Percentiles rank a stretch among this genome's conserved stretches.
phyloP scores from a whole-genome alignment of 331 rosid species.

The Telfairia occidentalis region DNA sequence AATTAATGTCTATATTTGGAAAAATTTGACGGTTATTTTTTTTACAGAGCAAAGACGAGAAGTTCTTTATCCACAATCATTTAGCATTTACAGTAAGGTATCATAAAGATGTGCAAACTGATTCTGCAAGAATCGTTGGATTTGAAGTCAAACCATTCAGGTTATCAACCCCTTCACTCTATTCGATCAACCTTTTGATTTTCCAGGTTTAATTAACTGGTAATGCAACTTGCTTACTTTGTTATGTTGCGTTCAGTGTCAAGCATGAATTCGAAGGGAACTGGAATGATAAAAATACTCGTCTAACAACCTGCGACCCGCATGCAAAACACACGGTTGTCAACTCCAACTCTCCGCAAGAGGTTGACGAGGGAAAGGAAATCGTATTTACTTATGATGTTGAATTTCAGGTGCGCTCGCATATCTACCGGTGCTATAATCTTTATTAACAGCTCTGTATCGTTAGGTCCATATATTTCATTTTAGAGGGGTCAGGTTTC shows the following conservation, averaged over 20 bases:
- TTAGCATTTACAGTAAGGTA: constrained; percentile 78
- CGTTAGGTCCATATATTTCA: background rate
- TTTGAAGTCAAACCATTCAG: constrained; percentile 94
- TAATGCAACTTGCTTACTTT: constrained; percentile 3
- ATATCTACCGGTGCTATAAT: background rate
- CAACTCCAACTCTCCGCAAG: constrained; percentile 78
- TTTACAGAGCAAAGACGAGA: constrained; percentile 77
- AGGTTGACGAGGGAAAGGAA: constrained; percentile 71
- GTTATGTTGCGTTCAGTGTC: constrained; percentile 37
- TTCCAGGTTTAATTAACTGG: constrained; percentile 11
- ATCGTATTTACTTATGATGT: constrained; percentile 85
- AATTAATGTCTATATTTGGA: background rate
- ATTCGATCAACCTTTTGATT: constrained; percentile 3
- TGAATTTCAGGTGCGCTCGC: constrained; percentile 59
- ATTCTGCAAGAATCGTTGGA: constrained; percentile 82
- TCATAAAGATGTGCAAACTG: constrained; percentile 62
- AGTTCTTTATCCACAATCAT: constrained; percentile 73
- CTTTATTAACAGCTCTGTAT: background rate
- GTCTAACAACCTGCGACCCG: constrained; percentile 80
- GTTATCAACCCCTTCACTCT: constrained; percentile 21
- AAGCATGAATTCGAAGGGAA: constrained; percentile 79
- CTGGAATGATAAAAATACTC: constrained; percentile 51
- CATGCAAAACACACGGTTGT: constrained; percentile 62
- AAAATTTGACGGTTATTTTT: background rate
- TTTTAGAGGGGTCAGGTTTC: background rate